phyloP scores from a whole-genome alignment of 2,329 filamentous ascomycete species.

The Penicillium sp. region DNA sequence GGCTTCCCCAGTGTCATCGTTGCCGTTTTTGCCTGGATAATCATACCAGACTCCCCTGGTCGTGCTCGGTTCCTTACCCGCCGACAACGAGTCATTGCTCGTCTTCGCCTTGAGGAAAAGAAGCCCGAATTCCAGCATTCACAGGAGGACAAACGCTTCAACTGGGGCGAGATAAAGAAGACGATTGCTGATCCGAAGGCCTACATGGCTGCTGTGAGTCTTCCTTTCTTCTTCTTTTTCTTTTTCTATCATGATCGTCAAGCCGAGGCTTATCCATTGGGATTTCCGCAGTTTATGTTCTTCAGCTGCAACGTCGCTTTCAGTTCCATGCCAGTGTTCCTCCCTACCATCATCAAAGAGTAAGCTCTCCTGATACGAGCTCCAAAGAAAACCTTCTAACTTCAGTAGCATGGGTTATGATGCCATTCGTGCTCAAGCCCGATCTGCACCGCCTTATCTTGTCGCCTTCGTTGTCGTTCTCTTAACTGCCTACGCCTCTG shows the following conservation, averaged over 20 bases:
- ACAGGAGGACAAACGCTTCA: constrained; percentile 45
- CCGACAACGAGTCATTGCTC: constrained; percentile 71
- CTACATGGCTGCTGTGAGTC: constrained; percentile 69
- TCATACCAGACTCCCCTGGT: constrained; percentile 76
- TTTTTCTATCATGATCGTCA: background rate
- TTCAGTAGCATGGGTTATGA: constrained; percentile 69
- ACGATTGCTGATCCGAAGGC: constrained; percentile 69
- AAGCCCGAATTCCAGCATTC: constrained; percentile 42
- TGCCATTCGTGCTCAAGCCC: constrained; percentile 70
- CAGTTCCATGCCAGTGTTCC: constrained; percentile 82
- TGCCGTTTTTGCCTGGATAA: constrained; percentile 72
- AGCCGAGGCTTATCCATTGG: background rate
- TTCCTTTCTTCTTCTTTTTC: background rate
- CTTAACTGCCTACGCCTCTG: constrained; percentile 72
- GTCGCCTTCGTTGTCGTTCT: constrained; percentile 74
- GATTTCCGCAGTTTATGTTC: constrained; percentile 74
- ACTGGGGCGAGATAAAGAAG: constrained; percentile 61
- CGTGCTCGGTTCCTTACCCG: constrained; percentile 66
- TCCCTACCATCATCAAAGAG: constrained; percentile 73
- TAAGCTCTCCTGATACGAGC: background rate
- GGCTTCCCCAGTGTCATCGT: constrained; percentile 82
- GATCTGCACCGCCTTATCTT: constrained; percentile 81
- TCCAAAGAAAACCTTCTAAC: background rate
- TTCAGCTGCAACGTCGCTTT: constrained; percentile 89
- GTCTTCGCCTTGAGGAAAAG: constrained; percentile 65